A percentile compares a stretch with the other conserved stretches of the same genome.
These are phyloP conservation scores for Arabis hirsuta DNA, from an alignment of 345 rosid genomes.

Conservation along the genomic window DNA sequence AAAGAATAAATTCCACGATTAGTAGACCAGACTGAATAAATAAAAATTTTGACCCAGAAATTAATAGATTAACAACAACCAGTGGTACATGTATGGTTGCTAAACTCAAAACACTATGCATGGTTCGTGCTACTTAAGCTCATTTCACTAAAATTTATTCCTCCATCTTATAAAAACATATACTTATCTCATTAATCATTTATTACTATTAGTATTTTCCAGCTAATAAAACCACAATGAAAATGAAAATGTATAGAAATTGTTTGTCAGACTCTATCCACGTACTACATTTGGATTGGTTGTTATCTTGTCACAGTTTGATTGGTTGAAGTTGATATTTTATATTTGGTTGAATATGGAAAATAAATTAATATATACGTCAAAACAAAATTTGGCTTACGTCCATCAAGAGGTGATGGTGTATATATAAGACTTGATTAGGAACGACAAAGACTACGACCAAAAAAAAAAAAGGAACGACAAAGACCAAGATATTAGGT, in stretches of 20 bases:
- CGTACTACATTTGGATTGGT: slow-evolving; percentile 10
- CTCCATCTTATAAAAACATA: slow-evolving; percentile 1
- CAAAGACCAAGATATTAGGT: slow-evolving; percentile 35
- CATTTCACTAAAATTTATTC: slow-evolving; percentile 15
- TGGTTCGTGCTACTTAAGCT: slow-evolving; percentile 19
- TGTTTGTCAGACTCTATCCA: slow-evolving; percentile 16
- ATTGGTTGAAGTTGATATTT: neutral
- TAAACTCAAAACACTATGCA: neutral
- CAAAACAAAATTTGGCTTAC: slow-evolving; percentile 32
- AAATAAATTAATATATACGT: neutral
- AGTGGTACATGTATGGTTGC: neutral
- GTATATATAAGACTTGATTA: slow-evolving; percentile 28
- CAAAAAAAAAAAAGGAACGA: no score
- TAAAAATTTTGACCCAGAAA: neutral
- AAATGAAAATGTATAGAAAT: neutral
- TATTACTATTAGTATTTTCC: neutral
- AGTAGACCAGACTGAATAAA: neutral
- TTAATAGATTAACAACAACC: neutral
- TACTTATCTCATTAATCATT: neutral
- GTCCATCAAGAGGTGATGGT: slow-evolving; percentile 37
- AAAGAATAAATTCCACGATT: slow-evolving; percentile 1
- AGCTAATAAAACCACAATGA: neutral
- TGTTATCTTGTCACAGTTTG: neutral
- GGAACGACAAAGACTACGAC: slow-evolving; percentile 34
- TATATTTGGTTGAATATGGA: slow-evolving; percentile 21